phyloP scores from a whole-genome alignment of 1,284 basidiomycete genomes.

The Rugosomyces carneus region DNA sequence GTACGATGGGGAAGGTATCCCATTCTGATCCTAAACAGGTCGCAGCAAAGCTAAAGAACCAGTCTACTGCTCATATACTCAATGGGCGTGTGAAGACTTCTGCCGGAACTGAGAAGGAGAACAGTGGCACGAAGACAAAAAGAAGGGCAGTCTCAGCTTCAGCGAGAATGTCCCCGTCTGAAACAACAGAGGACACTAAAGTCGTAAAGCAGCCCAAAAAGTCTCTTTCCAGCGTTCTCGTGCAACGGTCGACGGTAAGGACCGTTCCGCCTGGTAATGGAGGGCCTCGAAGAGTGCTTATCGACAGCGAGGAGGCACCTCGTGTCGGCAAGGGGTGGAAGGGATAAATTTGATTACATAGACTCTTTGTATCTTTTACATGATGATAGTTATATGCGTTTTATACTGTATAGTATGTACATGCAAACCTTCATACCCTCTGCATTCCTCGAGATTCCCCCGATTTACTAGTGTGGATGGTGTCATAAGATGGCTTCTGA shows the following conservation, averaged over 20 bases:
- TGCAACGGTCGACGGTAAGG: conserved; percentile 13
- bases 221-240: conserved; percentile 10
- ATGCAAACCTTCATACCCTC: too few relatives aligned
- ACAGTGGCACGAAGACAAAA: conserved; percentile 20
- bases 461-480: too few relatives aligned
- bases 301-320: conserved; percentile 54
- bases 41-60: conserved; percentile 34
- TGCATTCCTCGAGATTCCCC: background rate
- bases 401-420: background rate
- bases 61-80: conserved; percentile 17
- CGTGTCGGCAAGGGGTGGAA: conserved; percentile 32
- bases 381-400: background rate
- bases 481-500: too few relatives aligned
- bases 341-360: conserved; percentile 11
- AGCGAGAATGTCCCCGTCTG: conserved; percentile 11
- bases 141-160: conserved; percentile 5
- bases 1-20: conserved; percentile 18
- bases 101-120: conserved; percentile 37
- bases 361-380: background rate
- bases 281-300: conserved; percentile 49
- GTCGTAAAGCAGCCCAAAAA: conserved; percentile 18
- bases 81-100: conserved; percentile 19
- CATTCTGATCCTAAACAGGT: conserved; percentile 11
- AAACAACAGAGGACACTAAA: conserved; percentile 16
- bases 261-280: conserved; percentile 29